Evolutionary conservation across 2,329 filamentous ascomycete genomes (phyloP).

Genomic region (Setomelanomma holmii): DNA sequence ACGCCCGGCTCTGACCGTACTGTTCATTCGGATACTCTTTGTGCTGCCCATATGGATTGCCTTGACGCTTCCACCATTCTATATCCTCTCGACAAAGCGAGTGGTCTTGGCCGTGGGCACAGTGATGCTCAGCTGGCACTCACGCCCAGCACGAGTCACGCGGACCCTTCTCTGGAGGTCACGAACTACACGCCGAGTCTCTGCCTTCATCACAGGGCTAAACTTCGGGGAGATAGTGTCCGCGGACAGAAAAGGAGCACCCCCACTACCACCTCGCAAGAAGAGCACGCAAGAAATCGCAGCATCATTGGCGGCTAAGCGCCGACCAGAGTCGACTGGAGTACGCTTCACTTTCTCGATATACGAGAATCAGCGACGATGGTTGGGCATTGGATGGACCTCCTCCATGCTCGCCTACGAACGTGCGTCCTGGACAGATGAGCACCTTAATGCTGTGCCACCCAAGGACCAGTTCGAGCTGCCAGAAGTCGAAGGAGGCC

Average conservation of each 20-base stretch:
- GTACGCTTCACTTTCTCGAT: slow-evolving; percentile 96
- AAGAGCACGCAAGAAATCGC: slow-evolving; percentile 57
- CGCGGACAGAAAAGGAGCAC: slow-evolving; percentile 37
- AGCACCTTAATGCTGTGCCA: slow-evolving; percentile 84
- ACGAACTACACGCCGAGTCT: slow-evolving; percentile 71
- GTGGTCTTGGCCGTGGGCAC: slow-evolving; percentile 88
- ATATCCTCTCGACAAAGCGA: slow-evolving; percentile 84
- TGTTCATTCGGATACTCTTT: slow-evolving; percentile 88
- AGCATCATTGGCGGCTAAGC: slow-evolving; percentile 52
- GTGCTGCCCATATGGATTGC: slow-evolving; percentile 88
- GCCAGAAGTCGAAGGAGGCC: slow-evolving; percentile 70
- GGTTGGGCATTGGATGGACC: slow-evolving; percentile 96
- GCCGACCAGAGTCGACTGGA: slow-evolving; percentile 66
- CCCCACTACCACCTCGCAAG: slow-evolving; percentile 51
- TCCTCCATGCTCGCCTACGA: slow-evolving; percentile 90
- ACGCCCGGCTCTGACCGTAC: slow-evolving; percentile 82
- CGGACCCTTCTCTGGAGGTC: slow-evolving; percentile 92
- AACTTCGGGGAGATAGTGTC: slow-evolving; percentile 64
- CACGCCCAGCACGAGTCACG: slow-evolving; percentile 81
- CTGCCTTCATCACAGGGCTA: slow-evolving; percentile 79
- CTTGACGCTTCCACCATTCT: slow-evolving; percentile 80
- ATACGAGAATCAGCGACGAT: slow-evolving; percentile 94
- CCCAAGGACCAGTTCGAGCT: slow-evolving; percentile 75
- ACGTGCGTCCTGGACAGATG: slow-evolving; percentile 90
- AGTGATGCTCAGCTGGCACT: slow-evolving; percentile 88